Conservation (phyloP, 202 grass and related monocot species). For the Carex arenaria region DNA sequence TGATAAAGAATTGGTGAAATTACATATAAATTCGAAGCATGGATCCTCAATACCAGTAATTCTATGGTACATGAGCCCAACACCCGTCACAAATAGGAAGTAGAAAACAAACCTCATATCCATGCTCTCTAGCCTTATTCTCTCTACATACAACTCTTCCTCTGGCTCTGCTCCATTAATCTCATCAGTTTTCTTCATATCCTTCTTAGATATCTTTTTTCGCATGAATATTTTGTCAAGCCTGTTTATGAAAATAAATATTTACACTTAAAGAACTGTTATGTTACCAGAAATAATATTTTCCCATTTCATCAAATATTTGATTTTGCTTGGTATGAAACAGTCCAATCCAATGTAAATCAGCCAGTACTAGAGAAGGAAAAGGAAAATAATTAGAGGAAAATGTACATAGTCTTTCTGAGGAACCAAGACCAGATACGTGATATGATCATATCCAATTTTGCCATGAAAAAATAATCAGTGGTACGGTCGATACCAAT, state of each 20-base stretch:
- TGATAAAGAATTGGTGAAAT: neutral
- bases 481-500: slow-evolving; percentile 83
- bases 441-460: slow-evolving; percentile 85
- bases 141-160: slow-evolving; percentile 65
- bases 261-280: slow-evolving; percentile 2
- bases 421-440: slow-evolving; percentile 69
- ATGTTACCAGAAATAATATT: slow-evolving; percentile 17
- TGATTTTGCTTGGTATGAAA: slow-evolving; percentile 26
- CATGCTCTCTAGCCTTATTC: slow-evolving; percentile 86
- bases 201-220: slow-evolving; percentile 40
- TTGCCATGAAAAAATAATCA: slow-evolving; percentile 94
- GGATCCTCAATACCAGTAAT: neutral
- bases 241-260: slow-evolving; percentile 36
- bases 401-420: slow-evolving; percentile 63
- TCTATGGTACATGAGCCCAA: neutral
- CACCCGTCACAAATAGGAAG: slow-evolving; percentile 18
- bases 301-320: slow-evolving; percentile 1
- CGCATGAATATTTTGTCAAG: slow-evolving; percentile 70
- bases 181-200: slow-evolving; percentile 81
- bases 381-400: neutral
- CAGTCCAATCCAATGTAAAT: neutral
- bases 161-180: slow-evolving; percentile 45
- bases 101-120: slow-evolving; percentile 57
- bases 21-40: neutral
- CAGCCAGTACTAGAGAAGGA: neutral